phyloP scores from a whole-genome alignment of 306 rosid species.

The Pueraria montana region DNA sequence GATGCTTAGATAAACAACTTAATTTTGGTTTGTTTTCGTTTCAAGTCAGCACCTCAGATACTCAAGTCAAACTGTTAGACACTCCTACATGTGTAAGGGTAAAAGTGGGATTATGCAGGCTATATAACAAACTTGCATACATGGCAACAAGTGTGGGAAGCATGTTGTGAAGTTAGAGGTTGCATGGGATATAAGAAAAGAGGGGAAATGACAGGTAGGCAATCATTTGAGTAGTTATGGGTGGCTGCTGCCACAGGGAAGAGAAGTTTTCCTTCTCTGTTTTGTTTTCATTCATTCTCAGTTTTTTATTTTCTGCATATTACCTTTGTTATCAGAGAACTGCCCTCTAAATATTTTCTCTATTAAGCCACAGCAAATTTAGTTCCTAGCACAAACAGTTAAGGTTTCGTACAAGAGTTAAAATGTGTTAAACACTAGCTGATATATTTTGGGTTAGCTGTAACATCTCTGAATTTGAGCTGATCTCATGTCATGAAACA shows the following conservation, averaged over 20 bases:
- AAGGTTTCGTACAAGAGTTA: background rate
- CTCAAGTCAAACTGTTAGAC: no score
- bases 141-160: no score
- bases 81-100: no score
- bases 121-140: background rate
- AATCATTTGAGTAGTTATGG: background rate
- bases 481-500: background rate
- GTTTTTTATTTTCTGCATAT: no score
- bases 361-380: no score
- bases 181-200: background rate
- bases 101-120: background rate
- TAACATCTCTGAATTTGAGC: background rate
- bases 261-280: background rate
- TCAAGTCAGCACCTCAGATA: no score
- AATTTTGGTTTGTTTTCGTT: no score
- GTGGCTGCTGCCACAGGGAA: background rate
- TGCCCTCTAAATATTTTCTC: no score
- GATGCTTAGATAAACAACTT: no score
- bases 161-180: background rate
- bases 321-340: no score
- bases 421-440: background rate
- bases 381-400: background rate
- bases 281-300: no score
- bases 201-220: background rate
- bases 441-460: background rate